These are phyloP conservation scores for Lyophyllum shimeji DNA, from an alignment of 768 basidiomycete genomes.

Conservation along the genomic window DNA sequence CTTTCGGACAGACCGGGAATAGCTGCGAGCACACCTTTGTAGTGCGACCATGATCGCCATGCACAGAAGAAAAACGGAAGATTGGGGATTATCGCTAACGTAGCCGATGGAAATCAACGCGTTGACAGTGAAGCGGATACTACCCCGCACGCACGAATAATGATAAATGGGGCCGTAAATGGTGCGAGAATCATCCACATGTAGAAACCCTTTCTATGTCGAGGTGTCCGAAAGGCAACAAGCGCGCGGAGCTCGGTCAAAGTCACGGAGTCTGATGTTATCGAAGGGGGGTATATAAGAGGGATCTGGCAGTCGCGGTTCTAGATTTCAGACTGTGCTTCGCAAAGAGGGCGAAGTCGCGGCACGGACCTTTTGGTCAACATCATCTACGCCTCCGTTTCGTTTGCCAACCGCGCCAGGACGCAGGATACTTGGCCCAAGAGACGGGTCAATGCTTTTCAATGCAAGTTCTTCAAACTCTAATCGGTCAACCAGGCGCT, in stretches of 20 bases:
- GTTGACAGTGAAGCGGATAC: neutral
- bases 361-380: slow-evolving; percentile 6
- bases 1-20: neutral
- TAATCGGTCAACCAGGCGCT: slow-evolving; percentile 65
- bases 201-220: slow-evolving; percentile 65
- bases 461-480: slow-evolving; percentile 83
- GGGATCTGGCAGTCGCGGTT: slow-evolving; percentile 51
- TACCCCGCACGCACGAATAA: slow-evolving; percentile 60
- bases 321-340: neutral
- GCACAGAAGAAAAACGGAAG: slow-evolving; percentile 83
- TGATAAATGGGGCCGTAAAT: slow-evolving; percentile 70
- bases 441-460: slow-evolving; percentile 68
- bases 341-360: neutral
- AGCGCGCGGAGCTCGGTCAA: slow-evolving; percentile 50
- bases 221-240: slow-evolving; percentile 54
- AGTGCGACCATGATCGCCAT: slow-evolving; percentile 87
- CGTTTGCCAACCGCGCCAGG: slow-evolving; percentile 16
- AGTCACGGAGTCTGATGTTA: slow-evolving; percentile 31
- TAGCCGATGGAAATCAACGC: neutral
- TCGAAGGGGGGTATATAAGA: slow-evolving; percentile 57
- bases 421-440: slow-evolving; percentile 51
- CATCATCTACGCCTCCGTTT: slow-evolving; percentile 20
- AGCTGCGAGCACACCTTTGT: slow-evolving; percentile 49
- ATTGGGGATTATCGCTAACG: slow-evolving; percentile 79
- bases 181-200: slow-evolving; percentile 68